Base-by-base conservation (phyloP, 164 flowering plant genomes). In the Umbellularia californica region DNA sequence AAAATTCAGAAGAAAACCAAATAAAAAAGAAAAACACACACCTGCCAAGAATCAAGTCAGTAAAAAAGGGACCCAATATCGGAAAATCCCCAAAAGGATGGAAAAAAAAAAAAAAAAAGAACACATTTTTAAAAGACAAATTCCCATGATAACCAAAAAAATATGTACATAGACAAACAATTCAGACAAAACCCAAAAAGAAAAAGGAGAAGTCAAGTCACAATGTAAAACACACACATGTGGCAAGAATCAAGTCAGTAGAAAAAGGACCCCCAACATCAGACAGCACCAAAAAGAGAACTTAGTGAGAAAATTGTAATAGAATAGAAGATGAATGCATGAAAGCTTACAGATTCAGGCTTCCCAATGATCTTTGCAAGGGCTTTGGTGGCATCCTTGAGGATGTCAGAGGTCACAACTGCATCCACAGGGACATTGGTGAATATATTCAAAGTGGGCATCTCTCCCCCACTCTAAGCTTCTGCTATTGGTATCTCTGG, bases 311-410 rank as follows among this genome's bases (percentile, higher is more conserved):
- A 67, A 55, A 55, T 15, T 15, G n/a, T 13, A 15, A 15, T 55
- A 55, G 60, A 14, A 20, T 19, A 20, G 60, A 20, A 55, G 60
- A 14, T 41, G 47, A 41, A 41, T 41, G 47, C 11, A 41, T 41
- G 47, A 41, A 41, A 41, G 69, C 76, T 74, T 75, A 94, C 96
- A 64, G 98, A 94, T 77, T 95, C 98, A 9, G 98, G 97, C 76
- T 95, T 95, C 81, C 95, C 97, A 55, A 92, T 89, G 86, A 91
- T 91, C 73, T 91, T 95, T 25, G 97, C 86, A 58, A 95, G 91
- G 63, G 88, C 90, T 86, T 89, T 92, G 77, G 97, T 89, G 58
- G 95, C 95, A 77, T 94, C 98, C 71, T 82, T 90, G 79, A 95
- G 97, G 65, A 95, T 90, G 82, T 95, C 98, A 19, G 98, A 92